Evolutionary conservation across 148 eudicot genomes (phyloP).

Genomic region (Amaranthus hypochondriacus): DNA sequence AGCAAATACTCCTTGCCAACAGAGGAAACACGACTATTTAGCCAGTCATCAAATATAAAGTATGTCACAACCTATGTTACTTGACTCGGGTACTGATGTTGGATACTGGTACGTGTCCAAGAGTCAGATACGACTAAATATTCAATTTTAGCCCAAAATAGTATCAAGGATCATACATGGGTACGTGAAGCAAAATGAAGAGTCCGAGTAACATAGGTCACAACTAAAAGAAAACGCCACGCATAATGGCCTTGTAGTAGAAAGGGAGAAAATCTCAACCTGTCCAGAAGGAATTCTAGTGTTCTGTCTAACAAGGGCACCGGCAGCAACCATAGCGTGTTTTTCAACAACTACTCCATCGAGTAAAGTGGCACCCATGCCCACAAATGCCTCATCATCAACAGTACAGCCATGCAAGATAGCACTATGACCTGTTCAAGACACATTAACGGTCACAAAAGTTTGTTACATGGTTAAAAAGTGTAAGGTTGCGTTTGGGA

Average conservation of each 20-base stretch:
- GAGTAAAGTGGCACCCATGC: slow-evolving; percentile 84
- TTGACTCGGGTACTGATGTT: neutral
- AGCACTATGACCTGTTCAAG: slow-evolving; percentile 67
- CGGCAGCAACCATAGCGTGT: slow-evolving; percentile 87
- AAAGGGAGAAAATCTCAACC: slow-evolving; percentile 27
- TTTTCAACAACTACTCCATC: slow-evolving; percentile 74
- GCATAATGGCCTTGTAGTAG: neutral
- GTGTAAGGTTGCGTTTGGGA: neutral
- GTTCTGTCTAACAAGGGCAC: slow-evolving; percentile 71
- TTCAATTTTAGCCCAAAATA: neutral
- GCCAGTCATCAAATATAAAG: neutral
- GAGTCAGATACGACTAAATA: no score
- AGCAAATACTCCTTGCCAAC: neutral
- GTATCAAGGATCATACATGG: neutral
- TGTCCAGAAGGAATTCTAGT: slow-evolving; percentile 54
- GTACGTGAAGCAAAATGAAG: no score
- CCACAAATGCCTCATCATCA: slow-evolving; percentile 84
- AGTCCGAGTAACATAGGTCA: no score
- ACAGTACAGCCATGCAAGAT: slow-evolving; percentile 78
- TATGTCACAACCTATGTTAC: neutral
- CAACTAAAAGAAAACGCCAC: no score
- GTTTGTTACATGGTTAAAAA: neutral
- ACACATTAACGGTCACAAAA: slow-evolving; percentile 23
- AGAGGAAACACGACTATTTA: neutral
- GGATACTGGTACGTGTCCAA: no score